Evolutionary conservation across 169 alveolate genomes (phyloP).

Genomic region (Cryptosporidium ubiquitum): DNA sequence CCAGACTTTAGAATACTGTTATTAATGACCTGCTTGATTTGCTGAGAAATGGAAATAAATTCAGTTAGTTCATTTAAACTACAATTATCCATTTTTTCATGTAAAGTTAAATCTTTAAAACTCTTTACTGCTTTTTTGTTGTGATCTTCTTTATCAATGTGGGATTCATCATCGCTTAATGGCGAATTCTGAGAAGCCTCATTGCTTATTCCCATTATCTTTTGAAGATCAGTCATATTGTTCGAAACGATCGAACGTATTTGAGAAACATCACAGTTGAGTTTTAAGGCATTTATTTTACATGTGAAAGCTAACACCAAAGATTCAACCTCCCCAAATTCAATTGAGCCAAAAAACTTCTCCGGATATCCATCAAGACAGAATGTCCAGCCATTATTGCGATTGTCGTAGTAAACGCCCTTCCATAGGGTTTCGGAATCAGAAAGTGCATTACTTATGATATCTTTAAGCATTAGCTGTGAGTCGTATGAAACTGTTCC

Average conservation of each 20-base stretch:
- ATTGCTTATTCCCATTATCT: slow-evolving; percentile 2
- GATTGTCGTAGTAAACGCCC: slow-evolving; percentile 58
- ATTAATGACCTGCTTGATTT: neutral
- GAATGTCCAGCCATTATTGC: slow-evolving; percentile 48
- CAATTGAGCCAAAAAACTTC: slow-evolving; percentile 1
- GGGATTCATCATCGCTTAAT: neutral
- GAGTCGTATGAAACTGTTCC: neutral
- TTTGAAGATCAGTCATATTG: neutral
- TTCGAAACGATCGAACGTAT: neutral
- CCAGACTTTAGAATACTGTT: neutral
- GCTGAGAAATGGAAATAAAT: slow-evolving; percentile 14
- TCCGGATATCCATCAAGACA: slow-evolving; percentile 14
- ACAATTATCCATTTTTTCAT: slow-evolving; percentile 22
- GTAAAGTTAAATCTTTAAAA: slow-evolving; percentile 1
- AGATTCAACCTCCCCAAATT: slow-evolving; percentile 41
- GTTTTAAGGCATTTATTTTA: neutral
- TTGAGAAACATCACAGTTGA: neutral
- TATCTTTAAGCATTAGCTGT: neutral
- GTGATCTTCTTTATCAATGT: neutral
- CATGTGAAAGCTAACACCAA: slow-evolving; percentile 3
- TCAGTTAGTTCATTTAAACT: slow-evolving; percentile 7
- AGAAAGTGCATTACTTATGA: slow-evolving; percentile 9
- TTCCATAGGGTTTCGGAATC: slow-evolving; percentile 46
- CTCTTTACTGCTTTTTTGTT: neutral
- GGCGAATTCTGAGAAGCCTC: neutral